Conservation (phyloP, 495 filamentous ascomycete genomes). For the Xylaria grammica region DNA sequence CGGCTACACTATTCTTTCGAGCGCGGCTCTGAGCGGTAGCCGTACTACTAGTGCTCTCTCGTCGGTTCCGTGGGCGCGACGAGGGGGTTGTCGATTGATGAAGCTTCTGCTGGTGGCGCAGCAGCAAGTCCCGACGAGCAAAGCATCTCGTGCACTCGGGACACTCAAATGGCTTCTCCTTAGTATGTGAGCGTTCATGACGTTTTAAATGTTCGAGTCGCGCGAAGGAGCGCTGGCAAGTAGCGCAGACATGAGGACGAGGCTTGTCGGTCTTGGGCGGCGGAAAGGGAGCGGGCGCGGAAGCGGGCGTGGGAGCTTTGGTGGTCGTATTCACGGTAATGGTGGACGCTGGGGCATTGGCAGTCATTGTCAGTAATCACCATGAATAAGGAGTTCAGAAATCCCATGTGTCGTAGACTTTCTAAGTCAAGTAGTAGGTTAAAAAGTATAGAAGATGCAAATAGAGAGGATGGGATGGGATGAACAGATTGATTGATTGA, state of each 20-base stretch:
- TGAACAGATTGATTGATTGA: neutral
- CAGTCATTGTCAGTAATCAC: slow-evolving; percentile 34
- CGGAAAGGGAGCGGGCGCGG: slow-evolving; percentile 57
- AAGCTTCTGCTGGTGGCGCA: slow-evolving; percentile 98
- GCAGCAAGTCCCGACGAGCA: slow-evolving; percentile 86
- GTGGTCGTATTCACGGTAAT: slow-evolving; percentile 58
- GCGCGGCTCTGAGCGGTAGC: slow-evolving; percentile 70
- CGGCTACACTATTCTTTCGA: slow-evolving; percentile 90
- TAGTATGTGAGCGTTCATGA: slow-evolving; percentile 97
- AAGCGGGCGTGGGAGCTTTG: slow-evolving; percentile 36
- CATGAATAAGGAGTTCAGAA: slow-evolving; percentile 1
- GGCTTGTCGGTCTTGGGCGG: slow-evolving; percentile 97
- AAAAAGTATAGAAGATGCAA: neutral
- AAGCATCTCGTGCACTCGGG: slow-evolving; percentile 96
- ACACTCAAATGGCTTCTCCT: slow-evolving; percentile 99
- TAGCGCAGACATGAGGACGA: slow-evolving; percentile 90
- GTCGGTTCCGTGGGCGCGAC: slow-evolving; percentile 80
- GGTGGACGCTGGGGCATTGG: slow-evolving; percentile 45
- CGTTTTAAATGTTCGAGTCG: slow-evolving; percentile 96
- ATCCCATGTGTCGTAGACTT: slow-evolving; percentile 23
- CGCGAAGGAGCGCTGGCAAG: slow-evolving; percentile 91
- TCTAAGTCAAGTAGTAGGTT: neutral
- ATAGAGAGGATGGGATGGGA: neutral
- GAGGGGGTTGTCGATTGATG: slow-evolving; percentile 95
- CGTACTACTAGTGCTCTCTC: slow-evolving; percentile 84